Base-by-base conservation (phyloP, 2,329 filamentous ascomycete species). In the Pestalotiopsis sp. region DNA sequence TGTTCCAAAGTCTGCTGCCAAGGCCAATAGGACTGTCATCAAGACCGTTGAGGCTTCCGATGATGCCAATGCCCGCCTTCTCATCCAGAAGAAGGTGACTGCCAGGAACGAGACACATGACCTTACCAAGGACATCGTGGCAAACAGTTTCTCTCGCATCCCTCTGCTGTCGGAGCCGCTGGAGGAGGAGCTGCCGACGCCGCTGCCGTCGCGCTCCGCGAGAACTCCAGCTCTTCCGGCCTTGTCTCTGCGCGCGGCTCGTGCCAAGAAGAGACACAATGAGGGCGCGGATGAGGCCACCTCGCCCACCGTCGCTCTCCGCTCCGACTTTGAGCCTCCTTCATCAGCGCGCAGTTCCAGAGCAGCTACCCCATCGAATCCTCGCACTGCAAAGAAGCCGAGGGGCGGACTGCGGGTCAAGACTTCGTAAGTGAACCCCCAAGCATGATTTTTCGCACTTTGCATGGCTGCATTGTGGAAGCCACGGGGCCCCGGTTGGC, bases 341-440 rank as follows among this genome's bases (percentile, higher is more conserved):
- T 82, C 74, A 40, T 85, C 83, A n/a, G 76, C 79, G 13, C 79
- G 82, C 60, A 84, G 81, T 71, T 91, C 89, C 39, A 86, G 89
- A 71, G 87, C 88, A 67, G 86, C 83, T 66, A 91, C 89, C 39
- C 89, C 89, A 6, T 82, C 79, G 66, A 81, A 84, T 57, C 81
- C 85, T 66, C 86, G 86, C 55, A 83, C 87, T 39, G 79, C 82
- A 68, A 90, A 90, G 83, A 90, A 86, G 78, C 81, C 84, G 63
- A 86, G 88, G 76, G 85, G 84, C 65, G 89, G 88, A 52, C 83
- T 88, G 68, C 88, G 90, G 72, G 85, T 91, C 75, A 92, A 92
- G 80, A 87, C 85, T 78, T 92, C 90, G 90, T 91, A 82, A 86
- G 89, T 89, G 13, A 14, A 70, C 72, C 73, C 69, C 68, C 65